Conservation (phyloP, 1,284 basidiomycete genomes). For the Ustanciosporium gigantosporum region DNA sequence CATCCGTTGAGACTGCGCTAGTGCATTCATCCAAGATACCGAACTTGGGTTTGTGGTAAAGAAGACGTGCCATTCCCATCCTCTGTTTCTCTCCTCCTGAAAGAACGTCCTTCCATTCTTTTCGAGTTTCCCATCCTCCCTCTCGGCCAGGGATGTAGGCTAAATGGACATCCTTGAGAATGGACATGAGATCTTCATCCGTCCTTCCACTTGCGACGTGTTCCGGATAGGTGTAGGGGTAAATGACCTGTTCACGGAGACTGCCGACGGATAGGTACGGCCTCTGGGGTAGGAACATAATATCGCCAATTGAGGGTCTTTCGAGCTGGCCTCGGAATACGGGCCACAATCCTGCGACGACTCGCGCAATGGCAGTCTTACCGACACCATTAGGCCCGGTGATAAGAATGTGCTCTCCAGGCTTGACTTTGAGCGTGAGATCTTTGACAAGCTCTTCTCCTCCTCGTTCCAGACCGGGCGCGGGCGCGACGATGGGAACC, state of each 20-base stretch:
- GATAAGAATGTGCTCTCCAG: constrained; percentile 88
- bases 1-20: constrained; percentile 92
- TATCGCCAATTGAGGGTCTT: constrained; percentile 62
- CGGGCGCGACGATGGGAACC: constrained; percentile 78
- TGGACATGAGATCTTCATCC: constrained; percentile 73
- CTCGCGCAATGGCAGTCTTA: constrained; percentile 88
- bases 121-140: constrained; percentile 75
- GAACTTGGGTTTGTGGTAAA: constrained; percentile 76
- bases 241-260: constrained; percentile 77
- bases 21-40: constrained; percentile 78
- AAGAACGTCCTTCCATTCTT: constrained; percentile 78
- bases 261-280: constrained; percentile 87
- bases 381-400: constrained; percentile 82
- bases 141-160: constrained; percentile 84
- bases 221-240: constrained; percentile 56
- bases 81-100: constrained; percentile 92
- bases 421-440: constrained; percentile 72
- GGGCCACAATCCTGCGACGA: constrained; percentile 86
- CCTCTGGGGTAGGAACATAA: constrained; percentile 89
- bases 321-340: constrained; percentile 63
- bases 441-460: constrained; percentile 73
- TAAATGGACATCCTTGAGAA: constrained; percentile 78
- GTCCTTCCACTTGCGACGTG: constrained; percentile 65
- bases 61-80: constrained; percentile 67
- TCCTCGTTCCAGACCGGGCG: constrained; percentile 65